Percentiles rank a stretch among this genome's conserved stretches.
Conservation (phyloP, 345 rosid genomes). For the Heritiera littoralis region DNA sequence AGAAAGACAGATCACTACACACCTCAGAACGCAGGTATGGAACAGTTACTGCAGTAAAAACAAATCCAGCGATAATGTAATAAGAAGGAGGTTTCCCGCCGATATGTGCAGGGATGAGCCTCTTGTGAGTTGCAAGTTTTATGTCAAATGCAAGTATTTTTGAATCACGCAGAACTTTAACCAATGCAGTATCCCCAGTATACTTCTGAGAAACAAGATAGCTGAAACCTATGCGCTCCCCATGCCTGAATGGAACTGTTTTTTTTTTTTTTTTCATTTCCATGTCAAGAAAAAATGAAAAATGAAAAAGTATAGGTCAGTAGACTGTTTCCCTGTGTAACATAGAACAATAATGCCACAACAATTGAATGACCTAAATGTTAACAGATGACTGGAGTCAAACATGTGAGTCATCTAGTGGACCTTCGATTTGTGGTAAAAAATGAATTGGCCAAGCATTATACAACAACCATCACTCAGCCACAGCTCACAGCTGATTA, state of each 20-base stretch:
- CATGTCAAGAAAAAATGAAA: not conserved
- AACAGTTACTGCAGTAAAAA: slow-evolving; percentile 79
- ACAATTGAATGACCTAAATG: not conserved
- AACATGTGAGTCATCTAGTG: not conserved
- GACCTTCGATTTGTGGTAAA: not conserved
- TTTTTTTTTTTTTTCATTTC: not conserved
- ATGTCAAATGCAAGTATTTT: slow-evolving; percentile 65
- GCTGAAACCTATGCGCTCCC: slow-evolving; percentile 93
- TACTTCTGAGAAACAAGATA: slow-evolving; percentile 91
- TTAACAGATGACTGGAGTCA: not conserved
- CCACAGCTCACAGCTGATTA: not conserved
- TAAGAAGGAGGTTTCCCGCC: slow-evolving; percentile 81
- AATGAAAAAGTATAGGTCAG: slow-evolving; percentile 20
- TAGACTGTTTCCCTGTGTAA: not conserved
- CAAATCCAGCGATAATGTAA: slow-evolving; percentile 90
- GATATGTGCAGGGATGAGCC: slow-evolving; percentile 84
- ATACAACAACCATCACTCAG: not conserved
- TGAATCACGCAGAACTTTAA: slow-evolving; percentile 77
- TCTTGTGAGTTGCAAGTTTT: slow-evolving; percentile 82
- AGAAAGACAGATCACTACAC: slow-evolving; percentile 2
- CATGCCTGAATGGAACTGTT: slow-evolving; percentile 92
- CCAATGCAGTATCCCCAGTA: slow-evolving; percentile 77
- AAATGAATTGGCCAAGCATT: not conserved
- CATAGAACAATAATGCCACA: not conserved
- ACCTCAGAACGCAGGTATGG: slow-evolving; percentile 98